These are phyloP conservation scores for Dissoconium aciculare DNA, from an alignment of 2,329 filamentous ascomycete species.

Conservation along the genomic window DNA sequence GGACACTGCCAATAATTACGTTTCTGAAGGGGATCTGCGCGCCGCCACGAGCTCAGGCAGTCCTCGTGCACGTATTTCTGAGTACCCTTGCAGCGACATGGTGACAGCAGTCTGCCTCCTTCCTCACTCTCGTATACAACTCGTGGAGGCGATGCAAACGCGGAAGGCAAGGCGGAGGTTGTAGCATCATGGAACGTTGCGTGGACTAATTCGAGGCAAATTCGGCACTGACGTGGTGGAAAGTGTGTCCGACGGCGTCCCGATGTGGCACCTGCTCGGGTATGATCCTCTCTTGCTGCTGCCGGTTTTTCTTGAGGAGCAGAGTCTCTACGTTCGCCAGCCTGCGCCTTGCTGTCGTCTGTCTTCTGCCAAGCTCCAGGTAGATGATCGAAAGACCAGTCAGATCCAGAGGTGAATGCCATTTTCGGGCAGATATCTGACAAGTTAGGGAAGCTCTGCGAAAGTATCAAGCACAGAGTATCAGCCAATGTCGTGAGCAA, in stretches of 20 bases:
- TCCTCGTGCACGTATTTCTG: conserved; percentile 89
- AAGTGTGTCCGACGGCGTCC: conserved; percentile 38
- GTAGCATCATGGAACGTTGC: conserved; percentile 39
- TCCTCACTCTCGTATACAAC: conserved; percentile 58
- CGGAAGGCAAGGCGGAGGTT: conserved; percentile 37
- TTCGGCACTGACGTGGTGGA: conserved; percentile 65
- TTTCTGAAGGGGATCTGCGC: conserved; percentile 49
- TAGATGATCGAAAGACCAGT: conserved; percentile 1
- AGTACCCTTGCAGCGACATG: conserved; percentile 85
- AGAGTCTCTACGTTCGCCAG: not conserved
- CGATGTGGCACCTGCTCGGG: conserved; percentile 4
- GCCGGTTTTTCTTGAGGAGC: conserved; percentile 9
- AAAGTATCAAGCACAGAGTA: too few relatives aligned
- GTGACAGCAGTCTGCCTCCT: conserved; percentile 65
- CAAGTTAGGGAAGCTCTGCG: too few relatives aligned
- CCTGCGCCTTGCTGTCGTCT: not conserved
- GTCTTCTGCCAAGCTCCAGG: not conserved
- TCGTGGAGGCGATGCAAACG: conserved; percentile 41
- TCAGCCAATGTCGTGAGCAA: too few relatives aligned
- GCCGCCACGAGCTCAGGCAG: conserved; percentile 72
- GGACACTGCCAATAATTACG: conserved; percentile 77
- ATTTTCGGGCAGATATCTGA: not conserved
- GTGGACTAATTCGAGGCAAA: conserved; percentile 63
- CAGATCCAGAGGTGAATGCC: not conserved
- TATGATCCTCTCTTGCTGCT: conserved; percentile 7